Evolutionary conservation across 768 basidiomycete species (phyloP).

Genomic region (Kockovaella imperatae): DNA sequence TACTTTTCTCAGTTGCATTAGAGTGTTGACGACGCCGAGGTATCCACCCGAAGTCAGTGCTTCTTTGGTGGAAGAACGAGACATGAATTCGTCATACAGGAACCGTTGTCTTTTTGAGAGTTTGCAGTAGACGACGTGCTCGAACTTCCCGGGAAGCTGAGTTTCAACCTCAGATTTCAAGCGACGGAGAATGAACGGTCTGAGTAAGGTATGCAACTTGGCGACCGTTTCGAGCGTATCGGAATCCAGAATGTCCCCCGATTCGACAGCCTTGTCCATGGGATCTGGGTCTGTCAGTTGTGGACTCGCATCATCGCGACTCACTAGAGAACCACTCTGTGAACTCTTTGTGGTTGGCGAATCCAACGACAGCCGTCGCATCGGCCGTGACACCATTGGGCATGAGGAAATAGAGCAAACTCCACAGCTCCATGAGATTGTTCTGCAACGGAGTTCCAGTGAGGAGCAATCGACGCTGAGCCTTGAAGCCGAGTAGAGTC

Average conservation of each 20-base stretch:
- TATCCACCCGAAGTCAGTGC: slow-evolving; percentile 68
- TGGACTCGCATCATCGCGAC: slow-evolving; percentile 37
- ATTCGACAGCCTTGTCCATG: slow-evolving; percentile 83
- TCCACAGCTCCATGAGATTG: slow-evolving; percentile 49
- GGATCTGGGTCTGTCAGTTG: slow-evolving; percentile 56
- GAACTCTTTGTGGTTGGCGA: slow-evolving; percentile 88
- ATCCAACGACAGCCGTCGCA: slow-evolving; percentile 49
- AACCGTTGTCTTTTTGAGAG: slow-evolving; percentile 89
- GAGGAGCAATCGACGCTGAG: slow-evolving; percentile 39
- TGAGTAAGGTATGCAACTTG: slow-evolving; percentile 55
- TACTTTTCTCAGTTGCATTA: slow-evolving; percentile 48
- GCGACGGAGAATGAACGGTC: slow-evolving; percentile 46
- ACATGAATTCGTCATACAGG: slow-evolving; percentile 94
- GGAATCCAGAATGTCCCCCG: slow-evolving; percentile 54
- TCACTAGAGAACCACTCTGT: slow-evolving; percentile 92
- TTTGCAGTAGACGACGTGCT: slow-evolving; percentile 79
- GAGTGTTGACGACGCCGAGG: slow-evolving; percentile 48
- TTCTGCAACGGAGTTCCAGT: slow-evolving; percentile 46
- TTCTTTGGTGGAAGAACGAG: slow-evolving; percentile 69
- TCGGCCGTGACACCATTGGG: slow-evolving; percentile 41
- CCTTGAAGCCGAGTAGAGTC: slow-evolving; percentile 69
- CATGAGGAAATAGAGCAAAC: slow-evolving; percentile 47
- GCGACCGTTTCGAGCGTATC: slow-evolving; percentile 76
- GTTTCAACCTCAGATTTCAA: slow-evolving; percentile 47
- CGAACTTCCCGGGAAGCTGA: slow-evolving; percentile 60